Percentiles rank a stretch among this genome's conserved stretches.
Conservation (phyloP, 768 basidiomycete species). For the Fomitopsis pulvina region DNA sequence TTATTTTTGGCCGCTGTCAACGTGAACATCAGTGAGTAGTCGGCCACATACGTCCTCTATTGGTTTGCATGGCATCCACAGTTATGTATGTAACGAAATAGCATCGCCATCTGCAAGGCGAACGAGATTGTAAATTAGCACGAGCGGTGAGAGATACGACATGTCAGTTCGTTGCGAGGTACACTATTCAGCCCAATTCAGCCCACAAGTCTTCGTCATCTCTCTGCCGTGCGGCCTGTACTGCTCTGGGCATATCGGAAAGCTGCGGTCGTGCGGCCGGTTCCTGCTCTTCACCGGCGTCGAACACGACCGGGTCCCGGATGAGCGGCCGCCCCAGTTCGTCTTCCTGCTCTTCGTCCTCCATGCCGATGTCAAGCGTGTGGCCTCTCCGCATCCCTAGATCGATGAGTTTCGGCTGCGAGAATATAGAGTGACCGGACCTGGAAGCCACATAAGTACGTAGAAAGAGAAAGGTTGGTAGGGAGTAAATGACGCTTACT, state of each 20-base stretch:
- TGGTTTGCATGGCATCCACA: too few species aligned
- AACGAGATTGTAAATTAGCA: too few species aligned
- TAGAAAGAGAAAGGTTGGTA: neutral
- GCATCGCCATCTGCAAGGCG: too few species aligned
- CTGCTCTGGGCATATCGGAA: conserved; percentile 56
- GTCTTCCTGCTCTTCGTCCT: conserved; percentile 52
- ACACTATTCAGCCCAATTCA: conserved; percentile 32
- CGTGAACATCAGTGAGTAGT: too few species aligned
- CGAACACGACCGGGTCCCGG: conserved; percentile 57
- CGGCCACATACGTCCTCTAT: too few species aligned
- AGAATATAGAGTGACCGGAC: conserved; percentile 86
- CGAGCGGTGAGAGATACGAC: too few species aligned
- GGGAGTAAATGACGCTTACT: conserved; percentile 46
- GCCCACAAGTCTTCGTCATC: conserved; percentile 73
- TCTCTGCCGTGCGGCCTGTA: conserved; percentile 44
- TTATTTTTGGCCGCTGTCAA: too few species aligned
- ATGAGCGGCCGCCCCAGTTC: conserved; percentile 55
- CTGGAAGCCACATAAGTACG: conserved; percentile 28
- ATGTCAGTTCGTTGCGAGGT: neutral
- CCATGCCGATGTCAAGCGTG: conserved; percentile 66
- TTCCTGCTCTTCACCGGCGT: conserved; percentile 37
- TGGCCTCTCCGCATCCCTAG: conserved; percentile 65
- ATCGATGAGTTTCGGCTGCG: conserved; percentile 81
- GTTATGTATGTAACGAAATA: too few species aligned
- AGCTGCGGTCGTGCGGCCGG: conserved; percentile 27